phyloP scores from a whole-genome alignment of 768 basidiomycete species.

The Tulasnella sp. region DNA sequence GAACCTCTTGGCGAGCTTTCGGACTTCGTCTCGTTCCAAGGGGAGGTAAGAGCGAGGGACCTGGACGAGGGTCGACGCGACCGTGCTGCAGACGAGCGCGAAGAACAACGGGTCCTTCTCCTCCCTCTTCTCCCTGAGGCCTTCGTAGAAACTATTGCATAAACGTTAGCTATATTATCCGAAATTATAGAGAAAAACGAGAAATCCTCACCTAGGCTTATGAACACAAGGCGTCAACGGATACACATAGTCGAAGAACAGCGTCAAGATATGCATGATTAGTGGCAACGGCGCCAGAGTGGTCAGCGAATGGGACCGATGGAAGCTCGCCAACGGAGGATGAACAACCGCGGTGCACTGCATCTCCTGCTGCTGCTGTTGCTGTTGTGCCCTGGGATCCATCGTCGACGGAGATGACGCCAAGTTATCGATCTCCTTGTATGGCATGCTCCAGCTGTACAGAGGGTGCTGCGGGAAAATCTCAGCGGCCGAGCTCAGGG shows the following conservation, averaged over 20 bases:
- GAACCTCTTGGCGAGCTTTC: slow-evolving; percentile 70
- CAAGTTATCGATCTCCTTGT: slow-evolving; percentile 47
- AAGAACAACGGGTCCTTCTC: slow-evolving; percentile 86
- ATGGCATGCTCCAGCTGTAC: slow-evolving; percentile 50
- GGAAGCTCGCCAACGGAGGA: slow-evolving; percentile 60
- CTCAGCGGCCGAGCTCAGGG: slow-evolving; percentile 9
- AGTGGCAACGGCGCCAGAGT: slow-evolving; percentile 74
- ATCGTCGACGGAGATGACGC: slow-evolving; percentile 33
- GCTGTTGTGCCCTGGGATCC: not conserved
- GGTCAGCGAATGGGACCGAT: slow-evolving; percentile 66
- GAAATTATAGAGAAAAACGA: not conserved
- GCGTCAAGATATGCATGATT: slow-evolving; percentile 67
- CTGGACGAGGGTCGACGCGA: slow-evolving; percentile 80
- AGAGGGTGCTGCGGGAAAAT: slow-evolving; percentile 51
- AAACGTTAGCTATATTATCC: not conserved
- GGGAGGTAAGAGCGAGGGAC: slow-evolving; percentile 81
- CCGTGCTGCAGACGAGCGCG: slow-evolving; percentile 79
- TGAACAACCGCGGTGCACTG: slow-evolving; percentile 23
- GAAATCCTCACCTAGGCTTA: slow-evolving; percentile 64
- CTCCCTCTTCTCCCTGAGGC: slow-evolving; percentile 66
- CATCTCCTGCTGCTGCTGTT: slow-evolving; percentile 28
- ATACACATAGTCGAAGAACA: slow-evolving; percentile 92
- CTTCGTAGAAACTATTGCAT: slow-evolving; percentile 34
- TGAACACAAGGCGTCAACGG: slow-evolving; percentile 85
- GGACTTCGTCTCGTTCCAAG: slow-evolving; percentile 71